Percentiles rank a stretch among this genome's conserved stretches.
Evolutionary conservation across 495 filamentous ascomycete species (phyloP).

Genomic region (Aspergillus nidulans): DNA sequence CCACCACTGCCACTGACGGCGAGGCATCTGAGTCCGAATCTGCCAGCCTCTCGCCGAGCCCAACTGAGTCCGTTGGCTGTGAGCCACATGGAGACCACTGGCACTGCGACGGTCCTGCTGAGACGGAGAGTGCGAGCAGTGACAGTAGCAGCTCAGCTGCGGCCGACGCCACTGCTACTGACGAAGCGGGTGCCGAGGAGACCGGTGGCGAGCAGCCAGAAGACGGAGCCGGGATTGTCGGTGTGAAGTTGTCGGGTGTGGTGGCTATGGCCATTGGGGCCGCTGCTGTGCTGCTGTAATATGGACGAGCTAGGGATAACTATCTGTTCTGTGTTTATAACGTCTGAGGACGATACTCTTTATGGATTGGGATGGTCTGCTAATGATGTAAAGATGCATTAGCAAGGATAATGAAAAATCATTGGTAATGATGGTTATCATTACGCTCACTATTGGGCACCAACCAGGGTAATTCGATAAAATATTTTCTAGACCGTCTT

Average conservation of each 20-base stretch:
- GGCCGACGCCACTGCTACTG: not conserved
- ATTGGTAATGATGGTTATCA: no score
- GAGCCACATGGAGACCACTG: constrained; percentile 29
- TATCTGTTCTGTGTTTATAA: no score
- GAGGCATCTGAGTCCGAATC: not conserved
- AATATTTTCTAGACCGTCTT: no score
- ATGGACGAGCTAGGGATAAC: no score
- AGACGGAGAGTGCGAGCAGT: not conserved
- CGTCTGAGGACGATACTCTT: no score
- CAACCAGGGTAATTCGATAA: no score
- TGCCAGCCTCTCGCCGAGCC: constrained; percentile 18
- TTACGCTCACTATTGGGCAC: no score
- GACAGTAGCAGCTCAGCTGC: not conserved
- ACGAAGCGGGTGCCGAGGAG: not conserved
- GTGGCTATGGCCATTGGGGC: constrained; percentile 11
- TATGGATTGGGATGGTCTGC: no score
- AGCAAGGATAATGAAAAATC: no score
- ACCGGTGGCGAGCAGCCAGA: not conserved
- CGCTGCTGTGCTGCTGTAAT: not conserved
- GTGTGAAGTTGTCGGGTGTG: constrained; percentile 3
- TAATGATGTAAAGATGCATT: no score
- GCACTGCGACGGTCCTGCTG: constrained; percentile 18
- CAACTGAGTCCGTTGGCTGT: constrained; percentile 26
- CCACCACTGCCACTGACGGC: not conserved
- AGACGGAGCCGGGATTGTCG: constrained; percentile 6